Base-by-base conservation (phyloP, 208 protist species). In the Leptomonas pyrrhocoris region DNA sequence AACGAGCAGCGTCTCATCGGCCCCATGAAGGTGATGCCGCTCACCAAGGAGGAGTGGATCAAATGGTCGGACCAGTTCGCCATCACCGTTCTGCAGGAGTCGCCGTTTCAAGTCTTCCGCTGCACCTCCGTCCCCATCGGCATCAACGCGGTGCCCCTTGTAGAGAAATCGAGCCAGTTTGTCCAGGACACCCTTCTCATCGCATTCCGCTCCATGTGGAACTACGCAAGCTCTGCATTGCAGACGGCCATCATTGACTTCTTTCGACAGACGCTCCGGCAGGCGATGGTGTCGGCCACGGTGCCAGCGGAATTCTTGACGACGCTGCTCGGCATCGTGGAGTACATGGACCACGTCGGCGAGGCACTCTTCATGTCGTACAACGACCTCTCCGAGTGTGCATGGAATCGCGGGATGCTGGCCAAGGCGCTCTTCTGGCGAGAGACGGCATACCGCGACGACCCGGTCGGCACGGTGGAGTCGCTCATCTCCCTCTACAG, bases 371-470 rank as follows among this genome's bases (percentile, higher is more conserved):
- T 84, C 25, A 77, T 96, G 46, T 78, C 81, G 8, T 82, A 81
- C 49, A 80, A 63, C 28, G 80, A 88, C 62, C 67, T 96, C 9
- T 92, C 81, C 56, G 85, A 92, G 53, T 93, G 87, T 30, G 92
- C 92, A 31, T 94, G 85, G 88, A 80, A 81, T n/a, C 80, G 88
- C 2, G 92, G 89, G n/a, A 93, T 94, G 87, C 76, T 94, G 13
- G 92, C 89, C 42, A 94, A 94, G 73, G 86, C 92, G 30, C 80
- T 96, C 25, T 94, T 90, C 74, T 96, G 92, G 89, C 78, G 88
- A 28, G 92, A 96, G 65, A 81, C 81, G 16, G 88, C 88, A 11
- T 96, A 94, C 79, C 88, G 92, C 19, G 78, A 85, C 27, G 74
- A 94, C 70, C 82, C 86, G 23, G 48, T 74, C 13, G 74, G 57